Base-by-base conservation (phyloP, 768 basidiomycete genomes). In the Tylopilus balloui region DNA sequence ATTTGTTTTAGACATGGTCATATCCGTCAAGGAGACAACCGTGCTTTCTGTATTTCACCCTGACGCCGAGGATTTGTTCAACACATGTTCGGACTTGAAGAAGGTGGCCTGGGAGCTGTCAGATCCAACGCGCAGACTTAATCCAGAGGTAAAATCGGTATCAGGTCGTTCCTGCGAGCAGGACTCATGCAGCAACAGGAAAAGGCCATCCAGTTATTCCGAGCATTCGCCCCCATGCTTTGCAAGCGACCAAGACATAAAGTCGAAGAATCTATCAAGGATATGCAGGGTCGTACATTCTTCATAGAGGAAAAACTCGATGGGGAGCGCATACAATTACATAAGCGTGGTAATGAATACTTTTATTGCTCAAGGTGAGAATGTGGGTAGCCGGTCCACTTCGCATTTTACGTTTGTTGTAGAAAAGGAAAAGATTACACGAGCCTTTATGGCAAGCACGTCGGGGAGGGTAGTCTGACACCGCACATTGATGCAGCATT, bases 231-330 rank as follows among this genome's bases (percentile, higher is more conserved):
- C 1, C 96, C 96, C 0, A 97, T 97, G 87, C 76, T 99, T 34
- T 96, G 92, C 71, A 92, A 89, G 60, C 81, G 95, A 7, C 86
- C 92, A 1, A 87, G 83, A 0, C 80, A 77, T 54, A 87, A 79
- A 53, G 79, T 95, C 21, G 86, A 88, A 57, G 86, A 90, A 23
- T 82, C 92, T 0, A 82, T 95, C 41, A 88, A 84, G 56, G 80
- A 86, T 50, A 94, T 99, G 85, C 80, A 79, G 17, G 80, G 81
- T 9, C 66, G 73, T 7, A 78, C 82, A 36, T 99, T 99, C 61
- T 71, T 92, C 53, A 87, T 99, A 31, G 96, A 99, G 65, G 96
- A 99, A 71, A 99, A 98, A 64, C 76, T 98, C 2, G 96, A 99
- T 58, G 96, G 96, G 2, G 96, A 99, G 66, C 74, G 96, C 28